Conservation (phyloP, 345 rosid genomes). For the Hevea brasiliensis region DNA sequence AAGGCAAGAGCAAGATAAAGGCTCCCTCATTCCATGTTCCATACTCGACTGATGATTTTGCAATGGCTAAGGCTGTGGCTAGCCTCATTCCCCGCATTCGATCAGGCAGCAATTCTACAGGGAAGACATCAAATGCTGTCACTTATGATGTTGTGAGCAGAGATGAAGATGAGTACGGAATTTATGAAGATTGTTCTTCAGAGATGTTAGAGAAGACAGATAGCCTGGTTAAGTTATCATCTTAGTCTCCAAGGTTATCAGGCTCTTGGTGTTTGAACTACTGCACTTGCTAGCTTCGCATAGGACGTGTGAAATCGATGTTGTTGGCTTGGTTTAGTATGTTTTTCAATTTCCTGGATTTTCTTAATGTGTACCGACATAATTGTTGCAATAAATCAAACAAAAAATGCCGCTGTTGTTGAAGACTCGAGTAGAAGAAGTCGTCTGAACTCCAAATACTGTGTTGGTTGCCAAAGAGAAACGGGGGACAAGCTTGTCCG, state of each 20-base stretch:
- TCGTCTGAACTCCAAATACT: too few relatives aligned
- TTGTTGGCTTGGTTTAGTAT: background rate
- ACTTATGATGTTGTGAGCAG: background rate
- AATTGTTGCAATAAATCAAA: too few relatives aligned
- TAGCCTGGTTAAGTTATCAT: background rate
- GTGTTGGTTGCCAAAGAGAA: too few relatives aligned
- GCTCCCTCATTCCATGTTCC: slow-evolving; percentile 10
- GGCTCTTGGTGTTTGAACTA: background rate
- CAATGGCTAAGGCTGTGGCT: background rate
- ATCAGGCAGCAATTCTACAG: background rate
- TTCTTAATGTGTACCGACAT: background rate
- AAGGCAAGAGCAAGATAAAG: background rate
- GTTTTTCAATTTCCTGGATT: background rate
- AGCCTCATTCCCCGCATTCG: background rate
- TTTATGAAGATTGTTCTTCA: slow-evolving; percentile 6
- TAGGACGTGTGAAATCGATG: too few relatives aligned
- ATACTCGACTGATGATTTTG: slow-evolving; percentile 6
- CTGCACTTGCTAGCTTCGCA: background rate
- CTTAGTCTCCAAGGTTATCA: background rate
- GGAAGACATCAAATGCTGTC: background rate
- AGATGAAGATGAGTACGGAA: background rate
- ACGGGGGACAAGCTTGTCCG: too few relatives aligned
- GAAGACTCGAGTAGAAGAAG: too few relatives aligned
- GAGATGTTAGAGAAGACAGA: background rate
- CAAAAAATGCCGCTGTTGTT: too few relatives aligned